Evolutionary conservation across 208 protist species (phyloP), one percentile per base, ranked within the genome.

Genomic region (Crithidia fasciculata): DNA sequence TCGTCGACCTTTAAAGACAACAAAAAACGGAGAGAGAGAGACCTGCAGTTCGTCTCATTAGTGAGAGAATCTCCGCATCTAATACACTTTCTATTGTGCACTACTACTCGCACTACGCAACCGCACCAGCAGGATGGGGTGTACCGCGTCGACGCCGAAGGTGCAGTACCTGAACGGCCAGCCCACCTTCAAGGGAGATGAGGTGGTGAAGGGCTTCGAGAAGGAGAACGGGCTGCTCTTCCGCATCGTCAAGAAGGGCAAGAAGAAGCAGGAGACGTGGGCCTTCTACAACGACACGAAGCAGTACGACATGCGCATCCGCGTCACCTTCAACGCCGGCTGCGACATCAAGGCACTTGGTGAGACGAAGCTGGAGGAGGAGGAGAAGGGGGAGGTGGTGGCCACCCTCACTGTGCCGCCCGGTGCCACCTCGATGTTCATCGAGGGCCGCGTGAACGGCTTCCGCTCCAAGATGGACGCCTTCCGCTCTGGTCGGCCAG

Each of bases 271-370:
- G 52, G 71, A 79, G 75, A 79, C 78, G 66, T 92, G 85, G 87
- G 87, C 84, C 40, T 94, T 82, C 66, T 92, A 92, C 79, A 91
- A 92, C 78, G 89, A 94, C 76, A 94, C 87, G 9, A 80, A 69
- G 28, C 60, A 92, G 68, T 95, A 91, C 72, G 80, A 89, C 28
- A 92, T 95, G 86, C 85, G 86, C 68, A 74, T 95, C 9, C 80
- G 69, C 49, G 81, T 91, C 41, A 89, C 80, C 52, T 95, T 92
- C 69, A 72, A 77, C 56, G 58, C 85, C 53, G 85, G 84, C 60
- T 89, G 77, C 72, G 80, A 92, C 36, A 81, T 94, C 61, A 78
- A 72, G 43, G 78, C 89, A 0, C 85, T 94, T 40, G 87, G 78
- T n/a, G 83, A 86, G 40, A 86, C 89, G 47, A 69, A 81, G 12